A percentile compares a stretch with the other conserved stretches of the same genome.
phyloP scores from a whole-genome alignment of 805 yeast genomes.

The Candida caryicola region DNA sequence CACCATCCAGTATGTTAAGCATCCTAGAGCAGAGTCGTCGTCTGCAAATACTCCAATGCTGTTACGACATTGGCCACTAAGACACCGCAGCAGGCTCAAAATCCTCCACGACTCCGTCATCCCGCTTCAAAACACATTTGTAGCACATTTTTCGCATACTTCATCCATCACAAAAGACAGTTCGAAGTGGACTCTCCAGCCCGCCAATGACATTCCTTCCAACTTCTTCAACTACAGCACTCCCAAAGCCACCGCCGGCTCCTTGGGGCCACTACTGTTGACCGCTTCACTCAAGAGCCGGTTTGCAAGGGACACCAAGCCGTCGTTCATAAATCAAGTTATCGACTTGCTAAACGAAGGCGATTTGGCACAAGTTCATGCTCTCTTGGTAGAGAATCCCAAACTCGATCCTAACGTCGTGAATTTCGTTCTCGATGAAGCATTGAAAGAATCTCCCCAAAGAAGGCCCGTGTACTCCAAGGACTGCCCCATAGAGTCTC shows the following conservation, averaged over 20 bases:
- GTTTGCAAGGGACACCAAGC: not conserved
- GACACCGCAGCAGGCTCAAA: conserved; percentile 12
- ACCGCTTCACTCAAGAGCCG: not conserved
- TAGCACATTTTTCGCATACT: conserved; percentile 1
- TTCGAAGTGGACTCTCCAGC: conserved; percentile 14
- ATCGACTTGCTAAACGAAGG: not conserved
- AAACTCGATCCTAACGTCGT: conserved; percentile 5
- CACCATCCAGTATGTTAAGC: too few relatives aligned
- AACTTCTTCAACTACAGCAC: conserved; percentile 3
- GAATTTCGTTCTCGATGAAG: conserved; percentile 2
- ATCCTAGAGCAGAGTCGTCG: too few relatives aligned
- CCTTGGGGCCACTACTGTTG: too few relatives aligned
- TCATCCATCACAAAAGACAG: too few relatives aligned
- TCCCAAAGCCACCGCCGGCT: too few relatives aligned
- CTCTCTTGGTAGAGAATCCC: not conserved
- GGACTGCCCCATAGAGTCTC: not conserved
- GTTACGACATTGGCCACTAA: conserved; percentile 18
- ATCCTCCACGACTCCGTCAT: conserved; percentile 16
- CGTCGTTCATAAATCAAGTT: not conserved
- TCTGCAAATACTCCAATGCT: conserved; percentile 4
- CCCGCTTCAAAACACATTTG: too few relatives aligned
- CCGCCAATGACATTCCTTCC: conserved; percentile 1
- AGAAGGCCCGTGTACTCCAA: conserved; percentile 8
- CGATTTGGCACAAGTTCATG: not conserved
- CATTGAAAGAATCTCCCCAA: conserved; percentile 1